Evolutionary conservation across 441 rosid species (phyloP), one percentile per base, ranked within the genome.

Genomic region (Breynia disticha): DNA sequence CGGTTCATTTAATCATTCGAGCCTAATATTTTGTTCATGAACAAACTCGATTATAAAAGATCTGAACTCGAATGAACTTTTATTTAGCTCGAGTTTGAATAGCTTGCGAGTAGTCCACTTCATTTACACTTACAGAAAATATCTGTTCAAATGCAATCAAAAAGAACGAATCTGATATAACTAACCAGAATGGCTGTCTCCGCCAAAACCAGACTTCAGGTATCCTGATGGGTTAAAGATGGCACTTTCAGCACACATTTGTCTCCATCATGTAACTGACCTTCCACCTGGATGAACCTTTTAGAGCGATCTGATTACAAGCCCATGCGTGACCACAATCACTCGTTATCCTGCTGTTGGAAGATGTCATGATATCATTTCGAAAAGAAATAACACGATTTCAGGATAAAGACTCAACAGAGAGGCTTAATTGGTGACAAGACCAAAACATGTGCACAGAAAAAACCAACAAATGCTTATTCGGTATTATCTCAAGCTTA

Each of bases 271-370:
- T n/a, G n/a, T n/a, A n/a, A 46, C 52, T 5, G 60, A 66, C 35
- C 59, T 55, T 56, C 59, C 71, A n/a, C 60, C 74, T 50, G 87
- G 88, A 79, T 79, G 60, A 67, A 90, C 90, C 72, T 65, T 65
- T 46, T 74, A 62, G 3, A 84, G 77, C 19, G 83, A 55, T 71
- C 90, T 71, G 45, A 90, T 74, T 2, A 74, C 83, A 54, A 96
- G 87, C 18, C 96, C 95, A 62, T 85, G 96, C 59, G 81, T 72
- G 48, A 87, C 89, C 20, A 79, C 87, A 13, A 71, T 77, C 3
- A 80, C 78, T 56, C 79, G 74, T 43, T 87, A 76, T 62, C 96
- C 93, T 90, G 79, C 62, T 52, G 53, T 7, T 4, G 42, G 21
- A 19, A 62, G 19, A 19, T 52, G 32, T 46, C 11, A 17, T 1